phyloP scores from a whole-genome alignment of 768 basidiomycete genomes.

The Trametes sanguinea region DNA sequence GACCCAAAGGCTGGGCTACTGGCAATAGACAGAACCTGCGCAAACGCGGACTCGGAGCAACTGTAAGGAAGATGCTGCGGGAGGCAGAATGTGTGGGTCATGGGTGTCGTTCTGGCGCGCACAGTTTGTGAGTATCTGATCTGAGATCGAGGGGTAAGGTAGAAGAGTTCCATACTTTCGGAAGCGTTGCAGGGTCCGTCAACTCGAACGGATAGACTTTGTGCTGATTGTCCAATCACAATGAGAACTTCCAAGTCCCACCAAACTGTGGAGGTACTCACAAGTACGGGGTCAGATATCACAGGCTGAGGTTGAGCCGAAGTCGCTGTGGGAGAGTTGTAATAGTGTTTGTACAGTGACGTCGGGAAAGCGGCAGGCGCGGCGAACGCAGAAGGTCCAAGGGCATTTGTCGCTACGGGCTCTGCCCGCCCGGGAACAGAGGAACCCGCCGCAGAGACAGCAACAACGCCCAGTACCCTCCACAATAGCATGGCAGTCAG shows the following conservation, averaged over 20 bases:
- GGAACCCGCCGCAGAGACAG: slow-evolving; percentile 10
- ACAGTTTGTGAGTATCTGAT: background rate
- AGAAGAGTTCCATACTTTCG: slow-evolving; percentile 37
- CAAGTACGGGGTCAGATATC: slow-evolving; percentile 70
- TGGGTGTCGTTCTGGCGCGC: slow-evolving; percentile 49
- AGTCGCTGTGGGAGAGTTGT: slow-evolving; percentile 73
- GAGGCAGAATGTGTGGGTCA: slow-evolving; percentile 70
- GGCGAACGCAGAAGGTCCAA: slow-evolving; percentile 52
- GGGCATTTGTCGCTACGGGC: slow-evolving; percentile 3
- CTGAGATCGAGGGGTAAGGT: background rate
- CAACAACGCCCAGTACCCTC: slow-evolving; percentile 10
- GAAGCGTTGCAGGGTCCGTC: slow-evolving; percentile 63
- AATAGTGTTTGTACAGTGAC: slow-evolving; percentile 62
- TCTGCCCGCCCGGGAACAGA: slow-evolving; percentile 10
- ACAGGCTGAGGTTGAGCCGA: slow-evolving; percentile 76
- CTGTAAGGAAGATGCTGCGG: slow-evolving; percentile 45
- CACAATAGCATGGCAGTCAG: slow-evolving; percentile 14
- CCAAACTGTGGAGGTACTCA: slow-evolving; percentile 30
- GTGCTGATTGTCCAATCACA: slow-evolving; percentile 42
- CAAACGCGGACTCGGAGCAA: slow-evolving; percentile 54
- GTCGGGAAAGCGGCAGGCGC: slow-evolving; percentile 68
- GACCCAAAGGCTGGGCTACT: slow-evolving; percentile 53
- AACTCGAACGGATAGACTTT: slow-evolving; percentile 58
- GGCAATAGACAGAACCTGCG: slow-evolving; percentile 58
- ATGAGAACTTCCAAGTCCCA: background rate